phyloP scores from a whole-genome alignment of 306 rosid species.

The Acacia acuminata region DNA sequence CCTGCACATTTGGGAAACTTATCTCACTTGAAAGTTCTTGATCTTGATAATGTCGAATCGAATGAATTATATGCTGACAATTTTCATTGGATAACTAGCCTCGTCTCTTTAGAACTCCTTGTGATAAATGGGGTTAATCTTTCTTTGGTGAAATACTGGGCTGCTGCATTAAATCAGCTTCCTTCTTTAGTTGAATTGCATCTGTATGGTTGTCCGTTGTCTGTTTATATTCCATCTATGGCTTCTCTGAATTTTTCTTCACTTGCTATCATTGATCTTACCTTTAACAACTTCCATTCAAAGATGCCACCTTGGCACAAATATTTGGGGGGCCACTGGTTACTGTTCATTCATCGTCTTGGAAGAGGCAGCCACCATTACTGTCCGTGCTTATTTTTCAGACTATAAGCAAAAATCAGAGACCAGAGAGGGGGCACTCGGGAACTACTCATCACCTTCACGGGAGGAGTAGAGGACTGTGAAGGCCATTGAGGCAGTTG shows the following conservation, averaged over 20 bases:
- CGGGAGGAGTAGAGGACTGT: too few relatives aligned
- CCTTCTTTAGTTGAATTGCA: slow-evolving; percentile 42
- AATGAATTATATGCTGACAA: slow-evolving; percentile 5
- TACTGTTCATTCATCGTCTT: too few relatives aligned
- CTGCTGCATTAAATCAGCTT: slow-evolving; percentile 31
- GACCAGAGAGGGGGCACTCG: too few relatives aligned
- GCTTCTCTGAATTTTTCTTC: slow-evolving; percentile 39
- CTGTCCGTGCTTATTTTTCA: too few relatives aligned
- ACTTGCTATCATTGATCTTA: slow-evolving; percentile 39
- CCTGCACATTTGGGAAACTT: slow-evolving; percentile 44
- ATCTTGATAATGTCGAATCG: not conserved
- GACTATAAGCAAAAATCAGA: too few relatives aligned
- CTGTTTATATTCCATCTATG: slow-evolving; percentile 30
- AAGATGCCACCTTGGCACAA: too few relatives aligned
- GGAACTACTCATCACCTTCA: too few relatives aligned
- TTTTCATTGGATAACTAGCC: slow-evolving; percentile 41
- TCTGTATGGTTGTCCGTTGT: slow-evolving; percentile 17
- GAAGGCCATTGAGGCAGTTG: too few relatives aligned
- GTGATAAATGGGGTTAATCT: slow-evolving; percentile 39
- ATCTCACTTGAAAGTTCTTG: slow-evolving; percentile 41
- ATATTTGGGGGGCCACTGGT: too few relatives aligned
- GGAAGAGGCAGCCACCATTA: too few relatives aligned
- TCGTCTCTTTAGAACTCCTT: slow-evolving; percentile 43
- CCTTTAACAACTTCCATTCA: slow-evolving; percentile 23
- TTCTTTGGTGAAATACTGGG: slow-evolving; percentile 37